Conservation (phyloP, 1,284 basidiomycete genomes). For the Somion occarium region DNA sequence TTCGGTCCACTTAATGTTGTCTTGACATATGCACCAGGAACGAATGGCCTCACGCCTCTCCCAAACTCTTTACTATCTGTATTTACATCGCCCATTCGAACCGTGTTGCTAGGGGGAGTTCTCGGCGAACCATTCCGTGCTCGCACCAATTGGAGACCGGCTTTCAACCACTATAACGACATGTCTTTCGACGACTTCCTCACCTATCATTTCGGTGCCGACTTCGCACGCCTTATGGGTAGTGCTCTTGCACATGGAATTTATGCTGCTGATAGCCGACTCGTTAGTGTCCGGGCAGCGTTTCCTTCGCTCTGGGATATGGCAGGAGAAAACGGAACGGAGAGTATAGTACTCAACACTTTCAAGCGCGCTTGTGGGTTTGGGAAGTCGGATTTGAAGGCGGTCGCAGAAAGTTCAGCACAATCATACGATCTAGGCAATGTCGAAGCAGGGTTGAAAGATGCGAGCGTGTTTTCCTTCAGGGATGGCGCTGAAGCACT, state of each 20-base stretch:
- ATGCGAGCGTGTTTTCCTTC: conserved; percentile 77
- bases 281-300: conserved; percentile 72
- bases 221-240: conserved; percentile 71
- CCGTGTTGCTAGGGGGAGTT: conserved; percentile 48
- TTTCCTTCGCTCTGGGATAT: conserved; percentile 73
- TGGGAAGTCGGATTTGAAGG: conserved; percentile 25
- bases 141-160: conserved; percentile 30
- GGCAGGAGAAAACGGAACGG: conserved; percentile 36
- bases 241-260: conserved; percentile 91
- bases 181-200: conserved; percentile 75
- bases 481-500: conserved; percentile 74
- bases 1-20: not conserved
- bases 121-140: conserved; percentile 52
- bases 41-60: conserved; percentile 42
- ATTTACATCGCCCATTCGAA: conserved; percentile 42
- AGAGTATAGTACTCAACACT: not conserved
- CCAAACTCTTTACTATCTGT: conserved; percentile 39
- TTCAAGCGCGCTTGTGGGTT: not conserved
- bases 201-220: conserved; percentile 67
- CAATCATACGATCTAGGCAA: conserved; percentile 48
- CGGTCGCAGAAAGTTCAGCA: conserved; percentile 16
- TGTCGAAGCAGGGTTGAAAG: conserved; percentile 48
- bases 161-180: conserved; percentile 52
- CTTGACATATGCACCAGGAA: conserved; percentile 21
- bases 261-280: conserved; percentile 81